A percentile compares a stretch with the other conserved stretches of the same genome.
These are phyloP conservation scores for Patellifolia procumbens DNA, from an alignment of 179 eudicot genomes.

Conservation along the genomic window DNA sequence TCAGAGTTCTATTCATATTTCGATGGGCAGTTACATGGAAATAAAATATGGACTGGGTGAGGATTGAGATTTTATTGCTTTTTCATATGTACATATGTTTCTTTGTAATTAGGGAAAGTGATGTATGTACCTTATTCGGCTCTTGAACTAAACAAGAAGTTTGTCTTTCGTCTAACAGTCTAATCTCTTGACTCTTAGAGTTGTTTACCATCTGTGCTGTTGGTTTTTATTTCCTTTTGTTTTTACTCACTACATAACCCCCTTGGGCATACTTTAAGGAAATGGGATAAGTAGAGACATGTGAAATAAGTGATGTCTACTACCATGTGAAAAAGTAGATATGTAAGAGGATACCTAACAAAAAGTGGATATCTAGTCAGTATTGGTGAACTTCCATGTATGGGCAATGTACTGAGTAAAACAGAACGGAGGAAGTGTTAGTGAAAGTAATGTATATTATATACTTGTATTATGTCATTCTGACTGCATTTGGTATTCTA, in stretches of 20 bases:
- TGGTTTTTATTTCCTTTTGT: too few relatives aligned
- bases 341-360: too few relatives aligned
- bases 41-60: constrained; percentile 75
- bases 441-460: too few relatives aligned
- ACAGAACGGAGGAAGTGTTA: too few relatives aligned
- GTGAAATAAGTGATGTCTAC: too few relatives aligned
- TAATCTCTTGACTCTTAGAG: not conserved
- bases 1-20: constrained; percentile 56
- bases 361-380: too few relatives aligned
- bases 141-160: not conserved
- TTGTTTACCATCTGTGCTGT: constrained; percentile 1
- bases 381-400: too few relatives aligned
- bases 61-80: constrained; percentile 6
- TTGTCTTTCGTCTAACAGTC: not conserved
- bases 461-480: not conserved
- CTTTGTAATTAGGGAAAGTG: not conserved
- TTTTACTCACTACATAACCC: too few relatives aligned
- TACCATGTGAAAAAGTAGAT: too few relatives aligned
- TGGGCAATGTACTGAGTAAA: too few relatives aligned
- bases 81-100: not conserved
- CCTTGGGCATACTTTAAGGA: too few relatives aligned
- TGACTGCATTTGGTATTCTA: not conserved
- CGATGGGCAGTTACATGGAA: constrained; percentile 56
- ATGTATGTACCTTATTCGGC: not conserved
- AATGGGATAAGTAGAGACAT: too few relatives aligned